Evolutionary conservation across 169 alveolate genomes (phyloP).

Genomic region (Plasmodium ovale): DNA sequence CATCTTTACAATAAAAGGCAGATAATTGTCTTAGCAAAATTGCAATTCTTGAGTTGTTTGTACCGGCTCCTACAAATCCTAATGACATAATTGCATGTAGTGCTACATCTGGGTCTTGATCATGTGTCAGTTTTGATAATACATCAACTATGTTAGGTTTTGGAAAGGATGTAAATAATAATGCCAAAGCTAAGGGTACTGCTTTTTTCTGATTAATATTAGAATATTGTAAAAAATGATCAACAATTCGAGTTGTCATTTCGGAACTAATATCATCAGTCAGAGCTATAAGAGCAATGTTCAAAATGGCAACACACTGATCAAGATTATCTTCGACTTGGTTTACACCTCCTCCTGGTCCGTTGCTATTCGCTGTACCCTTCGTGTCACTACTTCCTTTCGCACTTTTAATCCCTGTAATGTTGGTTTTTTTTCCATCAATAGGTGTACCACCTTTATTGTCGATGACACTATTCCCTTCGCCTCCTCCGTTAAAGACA

Average conservation of each 20-base stretch:
- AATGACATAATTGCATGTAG: constrained; percentile 95
- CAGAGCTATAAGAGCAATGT: constrained; percentile 95
- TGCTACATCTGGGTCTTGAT: constrained; percentile 96
- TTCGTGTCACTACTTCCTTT: neutral
- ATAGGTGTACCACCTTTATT: constrained; percentile 33
- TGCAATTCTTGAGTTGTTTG: constrained; percentile 97
- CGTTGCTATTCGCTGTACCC: constrained; percentile 42
- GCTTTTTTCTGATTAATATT: constrained; percentile 93
- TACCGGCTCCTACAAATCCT: constrained; percentile 97
- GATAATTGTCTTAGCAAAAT: constrained; percentile 96
- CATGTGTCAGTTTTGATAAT: constrained; percentile 97
- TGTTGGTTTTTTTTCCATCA: constrained; percentile 13
- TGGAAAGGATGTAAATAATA: constrained; percentile 96
- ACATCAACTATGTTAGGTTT: constrained; percentile 91
- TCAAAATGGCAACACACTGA: constrained; percentile 93
- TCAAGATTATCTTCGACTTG: constrained; percentile 81
- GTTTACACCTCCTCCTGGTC: constrained; percentile 62
- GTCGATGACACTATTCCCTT: constrained; percentile 24
- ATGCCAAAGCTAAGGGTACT: constrained; percentile 98
- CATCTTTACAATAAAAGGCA: constrained; percentile 93
- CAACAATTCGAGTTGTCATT: constrained; percentile 90
- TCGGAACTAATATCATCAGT: constrained; percentile 97
- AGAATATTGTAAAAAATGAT: constrained; percentile 84
- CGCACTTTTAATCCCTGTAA: constrained; percentile 23
- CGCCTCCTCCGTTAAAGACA: no score